Percentiles rank a stretch among this genome's conserved stretches.
phyloP scores from a whole-genome alignment of 2,329 filamentous ascomycete genomes.

The Aureobasidium sp. region DNA sequence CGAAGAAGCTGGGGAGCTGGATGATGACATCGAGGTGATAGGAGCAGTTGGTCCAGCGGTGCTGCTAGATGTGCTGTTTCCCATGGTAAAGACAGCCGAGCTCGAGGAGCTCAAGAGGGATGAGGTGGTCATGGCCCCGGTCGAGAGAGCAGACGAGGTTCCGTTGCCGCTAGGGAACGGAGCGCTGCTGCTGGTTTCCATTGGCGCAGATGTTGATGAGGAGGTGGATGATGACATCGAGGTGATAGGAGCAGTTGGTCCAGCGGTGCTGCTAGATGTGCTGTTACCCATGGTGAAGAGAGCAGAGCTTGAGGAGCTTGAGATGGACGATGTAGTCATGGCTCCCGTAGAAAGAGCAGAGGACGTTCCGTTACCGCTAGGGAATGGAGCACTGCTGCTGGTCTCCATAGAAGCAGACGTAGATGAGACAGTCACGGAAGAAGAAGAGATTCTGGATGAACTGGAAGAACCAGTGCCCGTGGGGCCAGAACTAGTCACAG shows the following conservation, averaged over 20 bases:
- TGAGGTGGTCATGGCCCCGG: not conserved
- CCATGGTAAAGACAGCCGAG: not conserved
- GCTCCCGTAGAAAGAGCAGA: not conserved
- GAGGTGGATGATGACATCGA: not conserved
- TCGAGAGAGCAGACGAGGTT: not conserved
- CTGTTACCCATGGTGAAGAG: not conserved
- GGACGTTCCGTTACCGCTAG: not conserved
- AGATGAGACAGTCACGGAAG: not conserved
- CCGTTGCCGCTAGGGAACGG: not conserved
- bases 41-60: not conserved
- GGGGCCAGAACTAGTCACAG: not conserved
- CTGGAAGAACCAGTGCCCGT: not conserved
- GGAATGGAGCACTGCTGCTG: not conserved
- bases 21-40: no score
- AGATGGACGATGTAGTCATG: not conserved
- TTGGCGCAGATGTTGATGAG: not conserved
- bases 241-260: not conserved
- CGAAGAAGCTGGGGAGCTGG: not conserved
- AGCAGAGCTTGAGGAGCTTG: not conserved
- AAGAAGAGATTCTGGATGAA: not conserved
- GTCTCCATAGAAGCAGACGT: not conserved
- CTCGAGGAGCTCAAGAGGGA: not conserved
- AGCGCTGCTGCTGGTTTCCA: not conserved
- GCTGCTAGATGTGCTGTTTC: not conserved
- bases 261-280: not conserved